These are phyloP conservation scores for Kregervanrija delftensis DNA, from an alignment of 805 yeast species.

Conservation along the genomic window DNA sequence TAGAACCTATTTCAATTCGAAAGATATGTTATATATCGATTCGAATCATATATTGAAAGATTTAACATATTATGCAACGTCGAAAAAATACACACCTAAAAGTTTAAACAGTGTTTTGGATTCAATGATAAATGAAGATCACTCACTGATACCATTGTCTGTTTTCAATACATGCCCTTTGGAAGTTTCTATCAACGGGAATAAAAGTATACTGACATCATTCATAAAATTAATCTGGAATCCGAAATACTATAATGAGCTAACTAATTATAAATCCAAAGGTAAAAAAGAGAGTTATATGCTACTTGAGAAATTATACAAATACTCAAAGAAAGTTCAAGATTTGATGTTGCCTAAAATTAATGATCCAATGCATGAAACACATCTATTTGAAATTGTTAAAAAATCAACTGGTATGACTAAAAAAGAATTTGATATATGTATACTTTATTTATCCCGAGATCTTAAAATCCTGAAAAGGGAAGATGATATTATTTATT, in stretches of 20 bases:
- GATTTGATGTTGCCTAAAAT: conserved; percentile 1
- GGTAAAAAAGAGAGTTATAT: conserved; percentile 15
- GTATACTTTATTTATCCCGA: conserved; percentile 16
- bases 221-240: conserved; percentile 2
- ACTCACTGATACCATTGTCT: conserved; percentile 17
- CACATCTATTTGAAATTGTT: conserved; percentile 11
- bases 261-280: conserved; percentile 9
- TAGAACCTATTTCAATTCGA: conserved; percentile 19
- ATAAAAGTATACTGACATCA: conserved; percentile 8
- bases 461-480: conserved; percentile 5
- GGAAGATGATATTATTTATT: not conserved
- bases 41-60: conserved; percentile 10
- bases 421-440: conserved; percentile 17
- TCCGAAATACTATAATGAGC: conserved; percentile 3
- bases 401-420: conserved; percentile 5
- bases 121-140: conserved; percentile 17
- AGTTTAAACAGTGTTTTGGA: conserved; percentile 22
- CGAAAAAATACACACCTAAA: conserved; percentile 14
- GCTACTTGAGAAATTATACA: conserved; percentile 11
- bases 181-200: not conserved
- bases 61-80: conserved; percentile 8
- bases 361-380: conserved; percentile 10
- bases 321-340: conserved; percentile 8
- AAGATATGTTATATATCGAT: conserved; percentile 19
- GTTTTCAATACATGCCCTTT: conserved; percentile 7